A percentile compares a stretch with the other conserved stretches of the same genome.
Evolutionary conservation across 169 alveolate species (phyloP).

Genomic region (Plasmodium fragile): DNA sequence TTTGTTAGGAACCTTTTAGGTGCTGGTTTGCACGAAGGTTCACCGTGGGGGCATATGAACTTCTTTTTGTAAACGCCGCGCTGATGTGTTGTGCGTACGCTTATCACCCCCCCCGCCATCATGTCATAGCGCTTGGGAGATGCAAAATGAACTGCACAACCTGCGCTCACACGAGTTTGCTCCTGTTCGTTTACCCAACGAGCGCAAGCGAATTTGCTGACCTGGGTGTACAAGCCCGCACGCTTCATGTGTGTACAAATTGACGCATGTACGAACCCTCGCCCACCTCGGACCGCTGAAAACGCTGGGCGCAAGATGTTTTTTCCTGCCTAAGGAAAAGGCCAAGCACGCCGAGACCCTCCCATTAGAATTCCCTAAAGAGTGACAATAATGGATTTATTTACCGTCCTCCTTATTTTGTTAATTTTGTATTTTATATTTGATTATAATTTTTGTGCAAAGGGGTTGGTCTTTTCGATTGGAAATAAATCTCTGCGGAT

Average conservation of each 20-base stretch:
- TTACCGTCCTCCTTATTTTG: conserved; percentile 19
- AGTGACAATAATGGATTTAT: conserved; percentile 31
- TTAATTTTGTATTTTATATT: conserved; percentile 16
- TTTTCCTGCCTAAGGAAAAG: background rate
- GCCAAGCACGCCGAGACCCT: background rate
- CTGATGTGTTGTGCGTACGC: background rate
- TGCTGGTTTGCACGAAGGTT: background rate
- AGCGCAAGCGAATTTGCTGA: background rate
- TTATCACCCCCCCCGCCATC: background rate
- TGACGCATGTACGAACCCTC: background rate
- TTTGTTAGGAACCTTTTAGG: background rate
- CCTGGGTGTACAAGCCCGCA: background rate
- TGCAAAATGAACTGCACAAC: background rate
- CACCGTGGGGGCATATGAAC: background rate
- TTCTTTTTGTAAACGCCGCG: background rate
- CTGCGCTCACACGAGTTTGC: background rate
- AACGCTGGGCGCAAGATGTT: background rate
- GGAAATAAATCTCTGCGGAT: conserved; percentile 36
- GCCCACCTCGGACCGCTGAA: background rate
- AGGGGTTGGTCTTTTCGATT: conserved; percentile 50
- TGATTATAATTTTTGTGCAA: conserved; percentile 58
- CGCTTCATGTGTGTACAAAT: background rate
- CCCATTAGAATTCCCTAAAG: background rate
- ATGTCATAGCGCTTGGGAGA: background rate
- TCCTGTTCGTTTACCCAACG: background rate